Evolutionary conservation across 345 rosid genomes (phyloP).

Genomic region (Moringa oleifera): DNA sequence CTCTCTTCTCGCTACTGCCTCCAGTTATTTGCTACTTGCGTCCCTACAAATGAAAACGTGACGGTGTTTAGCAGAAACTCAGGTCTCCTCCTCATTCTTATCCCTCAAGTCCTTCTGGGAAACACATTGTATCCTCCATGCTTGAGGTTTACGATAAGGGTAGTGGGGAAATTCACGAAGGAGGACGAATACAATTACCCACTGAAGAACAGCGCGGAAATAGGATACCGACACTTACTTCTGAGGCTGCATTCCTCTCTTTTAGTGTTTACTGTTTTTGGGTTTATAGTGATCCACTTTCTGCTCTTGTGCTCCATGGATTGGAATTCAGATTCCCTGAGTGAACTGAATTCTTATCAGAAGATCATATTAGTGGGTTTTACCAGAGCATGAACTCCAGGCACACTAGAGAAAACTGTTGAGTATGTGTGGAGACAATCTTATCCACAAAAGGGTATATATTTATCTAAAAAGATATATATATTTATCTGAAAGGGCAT

Average conservation of each 20-base stretch:
- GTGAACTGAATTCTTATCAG: slow-evolving; percentile 15
- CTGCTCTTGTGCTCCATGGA: slow-evolving; percentile 28
- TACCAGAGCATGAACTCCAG: slow-evolving; percentile 30
- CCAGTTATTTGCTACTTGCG: slow-evolving; percentile 42
- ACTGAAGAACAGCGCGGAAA: slow-evolving; percentile 9
- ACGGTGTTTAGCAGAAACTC: slow-evolving; percentile 32
- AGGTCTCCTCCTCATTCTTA: slow-evolving; percentile 30
- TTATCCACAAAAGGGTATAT: no score
- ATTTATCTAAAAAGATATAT: no score
- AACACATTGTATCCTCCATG: slow-evolving; percentile 20
- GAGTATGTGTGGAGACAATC: no score
- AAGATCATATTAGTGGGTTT: slow-evolving; percentile 16
- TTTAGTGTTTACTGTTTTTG: slow-evolving; percentile 19
- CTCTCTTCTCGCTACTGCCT: slow-evolving; percentile 35
- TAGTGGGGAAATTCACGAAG: slow-evolving; percentile 14
- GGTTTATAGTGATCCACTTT: slow-evolving; percentile 21
- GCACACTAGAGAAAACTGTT: slow-evolving; percentile 34
- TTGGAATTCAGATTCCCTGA: slow-evolving; percentile 22
- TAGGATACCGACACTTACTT: slow-evolving; percentile 21
- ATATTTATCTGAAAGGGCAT: no score
- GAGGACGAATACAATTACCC: slow-evolving; percentile 13
- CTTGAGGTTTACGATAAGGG: slow-evolving; percentile 23
- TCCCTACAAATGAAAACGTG: slow-evolving; percentile 61
- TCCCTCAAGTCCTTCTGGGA: slow-evolving; percentile 35
- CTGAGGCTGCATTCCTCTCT: slow-evolving; percentile 2